phyloP scores from a whole-genome alignment of 108 stramenopile genomes.

The Nannochloropsis oceanica region DNA sequence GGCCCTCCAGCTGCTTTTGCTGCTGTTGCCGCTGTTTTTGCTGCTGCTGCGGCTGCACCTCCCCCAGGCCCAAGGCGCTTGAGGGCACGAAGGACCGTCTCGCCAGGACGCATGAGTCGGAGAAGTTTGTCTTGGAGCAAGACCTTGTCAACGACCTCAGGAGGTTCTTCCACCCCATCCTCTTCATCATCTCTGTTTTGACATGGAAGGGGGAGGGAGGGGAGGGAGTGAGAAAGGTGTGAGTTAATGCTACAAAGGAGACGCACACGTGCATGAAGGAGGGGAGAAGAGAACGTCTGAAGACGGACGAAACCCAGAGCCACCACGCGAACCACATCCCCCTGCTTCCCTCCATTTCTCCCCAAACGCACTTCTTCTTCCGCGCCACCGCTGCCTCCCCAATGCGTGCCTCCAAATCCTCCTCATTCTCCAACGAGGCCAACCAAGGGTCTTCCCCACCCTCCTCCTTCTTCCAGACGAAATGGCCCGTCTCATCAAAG shows the following conservation, averaged over 20 bases:
- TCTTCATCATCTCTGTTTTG: background rate
- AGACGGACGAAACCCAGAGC: no score
- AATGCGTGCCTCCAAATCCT: background rate
- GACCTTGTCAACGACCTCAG: constrained; percentile 1
- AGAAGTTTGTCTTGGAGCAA: constrained; percentile 11
- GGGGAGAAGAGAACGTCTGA: background rate
- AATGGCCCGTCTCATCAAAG: constrained; percentile 39
- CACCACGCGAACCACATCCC: no score
- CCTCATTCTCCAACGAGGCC: background rate
- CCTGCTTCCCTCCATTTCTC: background rate
- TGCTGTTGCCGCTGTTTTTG: background rate
- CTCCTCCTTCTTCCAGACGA: constrained; percentile 33
- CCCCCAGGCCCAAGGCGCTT: constrained; percentile 5
- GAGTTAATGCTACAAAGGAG: background rate
- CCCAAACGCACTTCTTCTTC: background rate
- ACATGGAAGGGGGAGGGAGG: background rate
- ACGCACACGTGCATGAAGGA: background rate
- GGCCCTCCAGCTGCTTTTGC: background rate
- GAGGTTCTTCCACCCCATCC: background rate
- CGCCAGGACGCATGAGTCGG: constrained; percentile 14
- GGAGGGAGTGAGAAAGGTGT: background rate
- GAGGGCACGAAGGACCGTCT: constrained; percentile 24
- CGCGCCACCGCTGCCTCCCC: background rate
- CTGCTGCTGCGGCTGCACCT: background rate
- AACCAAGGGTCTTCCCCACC: background rate